A percentile compares a stretch with the other conserved stretches of the same genome.
Evolutionary conservation across 371 early-diverging fungal species (phyloP).

Genomic region (Parasitella parasitica): DNA sequence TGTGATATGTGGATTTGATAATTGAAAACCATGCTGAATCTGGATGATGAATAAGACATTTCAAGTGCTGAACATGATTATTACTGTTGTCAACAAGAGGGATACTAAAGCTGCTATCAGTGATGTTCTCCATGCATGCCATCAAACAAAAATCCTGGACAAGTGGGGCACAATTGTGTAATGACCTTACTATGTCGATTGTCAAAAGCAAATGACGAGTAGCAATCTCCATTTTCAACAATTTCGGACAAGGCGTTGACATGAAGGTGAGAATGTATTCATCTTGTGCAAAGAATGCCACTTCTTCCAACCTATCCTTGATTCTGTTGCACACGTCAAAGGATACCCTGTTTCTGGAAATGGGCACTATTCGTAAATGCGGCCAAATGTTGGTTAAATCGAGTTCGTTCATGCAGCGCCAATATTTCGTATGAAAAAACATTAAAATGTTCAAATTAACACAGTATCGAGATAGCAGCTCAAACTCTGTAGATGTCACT

Average conservation of each 20-base stretch:
- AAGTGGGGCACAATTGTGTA: neutral
- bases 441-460: neutral
- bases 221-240: neutral
- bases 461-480: slow-evolving; percentile 11
- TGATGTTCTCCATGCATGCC: neutral
- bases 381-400: slow-evolving; percentile 2
- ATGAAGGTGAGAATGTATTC: neutral
- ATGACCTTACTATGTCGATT: neutral
- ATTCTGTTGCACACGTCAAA: neutral
- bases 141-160: neutral
- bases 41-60: neutral
- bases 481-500: slow-evolving; percentile 20
- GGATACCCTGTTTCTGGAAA: neutral
- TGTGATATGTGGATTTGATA: neutral
- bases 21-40: neutral
- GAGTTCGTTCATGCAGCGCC: slow-evolving; percentile 4
- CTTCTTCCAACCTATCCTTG: neutral
- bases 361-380: neutral
- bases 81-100: neutral
- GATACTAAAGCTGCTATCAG: neutral
- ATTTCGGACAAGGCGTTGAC: neutral
- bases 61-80: neutral
- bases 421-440: neutral
- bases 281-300: neutral
- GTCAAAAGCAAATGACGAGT: neutral